A percentile compares a stretch with the other conserved stretches of the same genome.
Evolutionary conservation across 2,329 filamentous ascomycete genomes (phyloP).

Genomic region (Scopulariopsis brevicaulis): DNA sequence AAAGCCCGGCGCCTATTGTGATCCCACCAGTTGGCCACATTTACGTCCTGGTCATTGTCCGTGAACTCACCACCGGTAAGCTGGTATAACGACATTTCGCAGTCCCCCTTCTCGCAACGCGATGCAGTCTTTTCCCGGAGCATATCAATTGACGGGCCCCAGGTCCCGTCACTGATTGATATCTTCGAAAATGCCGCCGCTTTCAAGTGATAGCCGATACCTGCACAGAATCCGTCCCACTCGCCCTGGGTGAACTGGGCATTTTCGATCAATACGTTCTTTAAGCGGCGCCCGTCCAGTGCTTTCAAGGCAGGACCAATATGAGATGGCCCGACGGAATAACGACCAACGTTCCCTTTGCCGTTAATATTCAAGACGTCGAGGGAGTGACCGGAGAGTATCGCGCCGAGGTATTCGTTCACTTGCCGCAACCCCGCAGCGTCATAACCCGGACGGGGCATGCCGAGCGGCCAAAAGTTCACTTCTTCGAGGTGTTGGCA

Average conservation of each 20-base stretch:
- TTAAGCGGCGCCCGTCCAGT: not conserved
- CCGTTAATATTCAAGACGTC: not conserved
- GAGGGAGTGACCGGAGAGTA: not conserved
- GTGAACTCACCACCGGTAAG: not conserved
- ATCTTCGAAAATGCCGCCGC: not conserved
- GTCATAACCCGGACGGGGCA: not conserved
- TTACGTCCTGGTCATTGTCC: no score
- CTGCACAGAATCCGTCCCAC: not conserved
- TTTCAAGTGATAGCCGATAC: not conserved
- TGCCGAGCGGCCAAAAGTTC: not conserved
- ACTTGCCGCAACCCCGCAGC: not conserved
- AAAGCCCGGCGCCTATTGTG: no score
- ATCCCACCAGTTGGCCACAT: no score
- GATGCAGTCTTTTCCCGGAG: not conserved
- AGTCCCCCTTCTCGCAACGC: not conserved
- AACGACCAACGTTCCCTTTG: not conserved
- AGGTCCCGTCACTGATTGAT: not conserved
- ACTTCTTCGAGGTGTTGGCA: not conserved
- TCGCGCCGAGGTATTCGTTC: not conserved
- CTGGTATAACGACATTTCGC: not conserved
- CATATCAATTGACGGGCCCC: not conserved
- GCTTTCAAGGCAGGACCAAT: not conserved
- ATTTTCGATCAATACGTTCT: not conserved
- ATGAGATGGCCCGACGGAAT: not conserved
- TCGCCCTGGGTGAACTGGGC: not conserved